Conservation (phyloP, 2,329 filamentous ascomycete species). For the Botrytis pseudocinerea region DNA sequence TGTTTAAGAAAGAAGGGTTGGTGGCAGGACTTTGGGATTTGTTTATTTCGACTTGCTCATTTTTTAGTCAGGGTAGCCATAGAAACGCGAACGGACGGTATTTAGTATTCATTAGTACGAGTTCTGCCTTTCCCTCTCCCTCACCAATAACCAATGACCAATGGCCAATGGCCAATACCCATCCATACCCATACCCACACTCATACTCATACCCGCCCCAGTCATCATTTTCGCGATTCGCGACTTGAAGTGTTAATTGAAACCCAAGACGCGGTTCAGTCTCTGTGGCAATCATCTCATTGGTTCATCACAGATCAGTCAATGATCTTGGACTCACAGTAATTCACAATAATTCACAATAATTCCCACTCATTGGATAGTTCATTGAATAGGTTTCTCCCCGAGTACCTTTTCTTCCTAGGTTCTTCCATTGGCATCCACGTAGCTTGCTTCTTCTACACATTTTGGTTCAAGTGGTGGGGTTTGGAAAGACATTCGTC, state of each 20-base stretch:
- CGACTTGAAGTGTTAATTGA: constrained; percentile 5
- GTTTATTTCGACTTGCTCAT: constrained; percentile 11
- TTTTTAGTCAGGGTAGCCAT: constrained; percentile 12
- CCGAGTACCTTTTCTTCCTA: background rate
- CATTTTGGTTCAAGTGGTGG: background rate
- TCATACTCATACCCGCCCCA: background rate
- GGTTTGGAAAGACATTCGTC: background rate
- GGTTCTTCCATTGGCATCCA: background rate
- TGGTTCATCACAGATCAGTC: background rate
- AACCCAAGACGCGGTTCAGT: constrained; percentile 6
- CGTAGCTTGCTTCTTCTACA: background rate
- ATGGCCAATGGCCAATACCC: too few species aligned
- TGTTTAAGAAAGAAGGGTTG: background rate
- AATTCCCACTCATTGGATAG: background rate
- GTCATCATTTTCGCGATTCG: constrained; percentile 18
- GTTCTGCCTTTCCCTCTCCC: background rate
- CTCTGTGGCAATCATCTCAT: background rate
- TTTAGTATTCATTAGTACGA: too few species aligned
- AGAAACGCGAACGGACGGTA: background rate
- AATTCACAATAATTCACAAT: background rate
- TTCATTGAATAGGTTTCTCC: background rate
- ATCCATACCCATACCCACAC: too few species aligned
- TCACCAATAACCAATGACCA: too few species aligned
- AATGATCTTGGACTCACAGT: background rate
- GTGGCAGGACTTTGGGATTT: background rate